Evolutionary conservation across 805 yeast species (phyloP), one percentile per base, ranked within the genome.

Genomic region (Nakazawaea wyomingensis): DNA sequence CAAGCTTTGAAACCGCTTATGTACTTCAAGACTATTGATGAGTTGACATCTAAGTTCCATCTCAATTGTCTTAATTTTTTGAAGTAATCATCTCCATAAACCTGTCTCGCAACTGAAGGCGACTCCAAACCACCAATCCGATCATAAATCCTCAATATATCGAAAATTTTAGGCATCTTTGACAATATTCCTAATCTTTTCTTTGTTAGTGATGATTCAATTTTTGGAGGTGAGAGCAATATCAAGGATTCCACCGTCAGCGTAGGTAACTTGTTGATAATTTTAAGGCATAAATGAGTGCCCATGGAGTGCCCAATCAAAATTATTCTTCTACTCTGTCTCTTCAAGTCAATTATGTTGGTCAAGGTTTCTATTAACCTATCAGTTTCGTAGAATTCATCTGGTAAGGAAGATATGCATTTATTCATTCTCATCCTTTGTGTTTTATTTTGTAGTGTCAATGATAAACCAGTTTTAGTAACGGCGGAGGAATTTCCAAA

Each of bases 41-140:
- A 71, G 39, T 74, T 66, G 13, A 82, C 72, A 57, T 82, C 87
- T 47, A 83, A 53, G 56, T 85, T 85, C 82, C 86, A 80, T 37
- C 87, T 62, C 31, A 84, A 66, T 57, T 85, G 95, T 16, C 78
- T 64, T 34, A 71, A 54, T 40, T 76, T 71, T 37, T 70, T 69
- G 51, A 62, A 66, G 14, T 66, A 52, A 7, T 51, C 50, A 3
- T 47, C 37, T 10, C 57, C 50, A 17, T 62, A 62, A 2, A 82
- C 63, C 64, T 79, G 80, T 16, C 85, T 64, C 18, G 56, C 51
- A n/a, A 85, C 87, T 35, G 86, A 78, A 3, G 60, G 50, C 21
- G 89, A 81, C 27, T 68, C 56, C 17, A 82, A 57, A 2, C 89
- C 95, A 20, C 78, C 82, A 29, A 65, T 50, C 35, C 91, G 68